Evolutionary conservation across 176 grass and related monocot genomes (phyloP).

Genomic region (Avena atlantica): DNA sequence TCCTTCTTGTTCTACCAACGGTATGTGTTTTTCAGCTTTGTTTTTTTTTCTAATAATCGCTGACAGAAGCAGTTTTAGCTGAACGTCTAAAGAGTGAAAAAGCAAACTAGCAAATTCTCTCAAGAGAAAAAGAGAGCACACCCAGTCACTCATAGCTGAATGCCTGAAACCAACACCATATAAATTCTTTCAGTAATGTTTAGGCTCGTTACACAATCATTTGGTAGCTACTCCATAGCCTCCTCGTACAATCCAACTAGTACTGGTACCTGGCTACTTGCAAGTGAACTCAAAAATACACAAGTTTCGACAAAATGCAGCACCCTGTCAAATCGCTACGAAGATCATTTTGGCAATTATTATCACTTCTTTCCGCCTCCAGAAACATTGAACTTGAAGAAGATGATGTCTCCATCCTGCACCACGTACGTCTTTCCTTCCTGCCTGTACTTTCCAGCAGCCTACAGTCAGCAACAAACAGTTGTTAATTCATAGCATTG

Average conservation of each 20-base stretch:
- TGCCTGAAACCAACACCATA: not conserved
- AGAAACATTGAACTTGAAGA: constrained; percentile 99
- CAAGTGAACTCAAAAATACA: constrained; percentile 32
- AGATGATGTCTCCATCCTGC: constrained; percentile 93
- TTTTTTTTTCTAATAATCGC: not conserved
- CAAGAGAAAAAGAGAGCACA: not conserved
- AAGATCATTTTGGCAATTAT: not conserved
- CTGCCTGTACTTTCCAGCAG: constrained; percentile 93
- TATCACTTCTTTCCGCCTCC: constrained; percentile 94
- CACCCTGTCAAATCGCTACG: not conserved
- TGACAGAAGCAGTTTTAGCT: not conserved
- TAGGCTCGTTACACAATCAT: not conserved
- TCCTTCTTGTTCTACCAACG: too few relatives aligned
- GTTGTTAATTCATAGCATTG: not conserved
- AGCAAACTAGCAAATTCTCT: not conserved
- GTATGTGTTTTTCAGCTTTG: too few relatives aligned
- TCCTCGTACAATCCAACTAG: constrained; percentile 17
- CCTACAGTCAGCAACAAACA: constrained; percentile 40
- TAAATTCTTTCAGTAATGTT: not conserved
- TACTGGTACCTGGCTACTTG: not conserved
- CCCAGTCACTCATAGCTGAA: not conserved
- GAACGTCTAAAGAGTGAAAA: not conserved
- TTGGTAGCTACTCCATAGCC: not conserved
- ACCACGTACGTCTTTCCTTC: constrained; percentile 99
- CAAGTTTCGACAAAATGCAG: not conserved